A percentile compares a stretch with the other conserved stretches of the same genome.
These are phyloP conservation scores for Endocalyx cinctus DNA, from an alignment of 2,329 filamentous ascomycete genomes.

Conservation along the genomic window DNA sequence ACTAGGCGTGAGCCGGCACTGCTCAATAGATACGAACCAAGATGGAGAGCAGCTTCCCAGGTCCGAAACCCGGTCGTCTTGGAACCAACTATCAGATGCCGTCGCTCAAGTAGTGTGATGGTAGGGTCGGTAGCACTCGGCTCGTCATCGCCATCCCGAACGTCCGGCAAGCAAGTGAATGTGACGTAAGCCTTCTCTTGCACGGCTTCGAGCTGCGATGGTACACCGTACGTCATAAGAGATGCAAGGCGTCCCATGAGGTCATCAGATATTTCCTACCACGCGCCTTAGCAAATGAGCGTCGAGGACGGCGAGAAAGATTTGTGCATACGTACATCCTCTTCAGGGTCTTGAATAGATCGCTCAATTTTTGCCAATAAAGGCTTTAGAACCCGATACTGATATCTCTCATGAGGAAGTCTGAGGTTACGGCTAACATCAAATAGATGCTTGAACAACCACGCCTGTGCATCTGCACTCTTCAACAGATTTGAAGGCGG, in stretches of 20 bases:
- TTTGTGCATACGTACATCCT: slow-evolving; percentile 41
- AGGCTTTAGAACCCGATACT: slow-evolving; percentile 53
- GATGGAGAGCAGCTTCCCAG: slow-evolving; percentile 64
- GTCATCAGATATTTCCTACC: slow-evolving; percentile 58
- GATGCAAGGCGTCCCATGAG: slow-evolving; percentile 51
- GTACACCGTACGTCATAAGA: slow-evolving; percentile 41
- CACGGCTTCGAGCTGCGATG: slow-evolving; percentile 31
- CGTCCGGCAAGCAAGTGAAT: slow-evolving; percentile 41
- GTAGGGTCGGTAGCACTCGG: slow-evolving; percentile 25
- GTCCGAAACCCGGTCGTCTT: slow-evolving; percentile 64
- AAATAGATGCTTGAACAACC: slow-evolving; percentile 54
- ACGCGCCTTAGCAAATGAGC: slow-evolving; percentile 1
- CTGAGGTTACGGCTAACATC: slow-evolving; percentile 37
- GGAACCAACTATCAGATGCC: slow-evolving; percentile 50
- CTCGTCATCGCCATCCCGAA: background rate
- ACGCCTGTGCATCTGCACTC: slow-evolving; percentile 22
- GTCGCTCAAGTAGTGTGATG: slow-evolving; percentile 50
- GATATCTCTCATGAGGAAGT: slow-evolving; percentile 56
- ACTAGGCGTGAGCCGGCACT: slow-evolving; percentile 40
- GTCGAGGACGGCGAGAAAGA: slow-evolving; percentile 8
- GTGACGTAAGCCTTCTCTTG: slow-evolving; percentile 60
- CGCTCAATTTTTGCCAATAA: slow-evolving; percentile 54
- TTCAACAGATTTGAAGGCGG: slow-evolving; percentile 21
- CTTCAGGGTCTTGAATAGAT: slow-evolving; percentile 53
- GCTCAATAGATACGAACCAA: slow-evolving; percentile 54